Base-by-base conservation (phyloP, 768 basidiomycete species). In the Trametes maxima region DNA sequence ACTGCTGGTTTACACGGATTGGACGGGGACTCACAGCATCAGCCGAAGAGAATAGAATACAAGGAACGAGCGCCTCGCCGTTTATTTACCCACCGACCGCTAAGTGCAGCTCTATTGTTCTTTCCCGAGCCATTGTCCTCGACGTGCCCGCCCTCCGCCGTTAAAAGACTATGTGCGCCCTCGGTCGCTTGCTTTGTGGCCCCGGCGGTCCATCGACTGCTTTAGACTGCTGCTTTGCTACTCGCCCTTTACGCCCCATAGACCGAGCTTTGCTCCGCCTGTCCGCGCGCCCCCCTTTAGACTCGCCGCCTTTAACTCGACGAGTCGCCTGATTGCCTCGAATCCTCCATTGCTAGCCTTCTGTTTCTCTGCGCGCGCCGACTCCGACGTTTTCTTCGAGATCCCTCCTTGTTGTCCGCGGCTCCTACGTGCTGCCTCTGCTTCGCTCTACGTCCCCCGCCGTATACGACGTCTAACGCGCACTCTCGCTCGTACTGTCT, bases 171-270 rank as follows among this genome's bases (percentile, higher is more conserved):
- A 57, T 57, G 56, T 21, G 19, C 56, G 48, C 39, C 37, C 43
- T 22, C 28, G 36, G 10, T 45, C 47, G 45, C 16, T 28, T 52
- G 44, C 60, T 55, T 54, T 54, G 64, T 63, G 62, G 62, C 67
- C 64, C 61, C 46, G 64, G 64, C 44, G 67, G 67, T 67, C 67
- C 59, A 57, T 59, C 25, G 64, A 57, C 61, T 65, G 63, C 67
- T 61, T 57, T 52, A 58, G 59, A 61, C 52, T 57, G 52, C 58
- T 59, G 42, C 52, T 54, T 40, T 54, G 28, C 43, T 51, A 36
- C 35, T 44, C n/a, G 22, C 51, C 22, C 25, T 50, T 28, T 40
- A 49, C 48, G 48, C 25, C 57, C 54, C 47, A 45, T 61, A 57
- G 50, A 55, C 56, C 22, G 28, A 28, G 33, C 62, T 59, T 47